phyloP scores from a whole-genome alignment of 2,329 filamentous ascomycete species.

The Cytospora chrysosperma region DNA sequence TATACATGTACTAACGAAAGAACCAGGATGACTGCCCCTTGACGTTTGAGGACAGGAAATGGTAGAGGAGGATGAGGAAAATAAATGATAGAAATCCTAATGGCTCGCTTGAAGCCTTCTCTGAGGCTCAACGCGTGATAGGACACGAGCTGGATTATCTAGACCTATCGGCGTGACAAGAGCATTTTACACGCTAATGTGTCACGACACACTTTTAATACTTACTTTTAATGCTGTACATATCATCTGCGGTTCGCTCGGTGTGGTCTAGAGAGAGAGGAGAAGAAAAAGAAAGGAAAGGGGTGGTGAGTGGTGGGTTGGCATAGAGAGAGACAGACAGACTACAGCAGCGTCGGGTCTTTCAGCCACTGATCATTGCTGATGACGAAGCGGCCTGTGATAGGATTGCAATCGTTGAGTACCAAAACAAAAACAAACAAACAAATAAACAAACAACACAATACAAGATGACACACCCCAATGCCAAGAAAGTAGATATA shows the following conservation, averaged over 20 bases:
- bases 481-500: background rate
- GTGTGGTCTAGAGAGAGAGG: background rate
- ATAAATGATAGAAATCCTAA: background rate
- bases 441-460: too few relatives aligned
- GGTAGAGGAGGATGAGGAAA: constrained; percentile 32
- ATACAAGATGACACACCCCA: too few relatives aligned
- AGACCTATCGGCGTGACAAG: constrained; percentile 2
- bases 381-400: background rate
- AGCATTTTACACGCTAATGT: constrained; percentile 10
- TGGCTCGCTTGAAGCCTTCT: background rate
- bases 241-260: background rate
- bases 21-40: constrained; percentile 78
- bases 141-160: constrained; percentile 5
- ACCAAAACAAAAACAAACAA: background rate
- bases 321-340: background rate
- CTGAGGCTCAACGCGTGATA: background rate
- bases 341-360: background rate
- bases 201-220: constrained; percentile 20
- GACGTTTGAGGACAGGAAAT: constrained; percentile 61
- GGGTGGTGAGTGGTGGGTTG: background rate
- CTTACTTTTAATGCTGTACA: constrained; percentile 21
- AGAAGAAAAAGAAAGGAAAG: background rate
- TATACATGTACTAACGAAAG: constrained; percentile 18
- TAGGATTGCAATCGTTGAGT: background rate
- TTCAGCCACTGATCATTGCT: too few relatives aligned